Evolutionary conservation across 164 flowering plant genomes (phyloP), one percentile per base, ranked within the genome.

Genomic region (Annona squamosa): DNA sequence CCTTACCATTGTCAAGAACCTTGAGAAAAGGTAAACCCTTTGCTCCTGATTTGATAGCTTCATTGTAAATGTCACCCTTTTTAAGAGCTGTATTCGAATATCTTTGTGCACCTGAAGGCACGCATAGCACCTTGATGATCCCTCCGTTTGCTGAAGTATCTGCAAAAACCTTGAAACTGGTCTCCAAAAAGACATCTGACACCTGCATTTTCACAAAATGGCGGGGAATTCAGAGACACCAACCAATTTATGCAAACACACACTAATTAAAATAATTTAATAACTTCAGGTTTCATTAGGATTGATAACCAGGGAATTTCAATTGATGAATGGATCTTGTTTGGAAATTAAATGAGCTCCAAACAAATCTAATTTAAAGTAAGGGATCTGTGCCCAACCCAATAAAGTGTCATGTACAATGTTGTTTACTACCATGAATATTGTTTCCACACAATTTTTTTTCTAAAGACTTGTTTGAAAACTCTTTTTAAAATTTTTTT

Each of bases 11-110:
- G 73, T 84, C 85, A 78, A 83, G 80, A 65, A 92, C 88, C 88
- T 90, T 94, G 70, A 94, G 88, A 83, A 90, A 92, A 70, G 97
- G 99, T 74, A 94, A 87, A 70, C 99, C 99, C 89, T 85, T 90
- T 2, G 99, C 97, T 73, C 97, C 97, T 79, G 97, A 91, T 82
- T 87, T 90, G 19, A 91, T 80, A 65, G 94, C 97, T 84, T 92
- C 94, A 76, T 71, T 86, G 79, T 87, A 90, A 56, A 94, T 74
- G 69, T 89, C 97, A 77, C 99, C 99, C 79, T 92, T 94, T 76
- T 90, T 94, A 61, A 94, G 89, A 75, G 95, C 85, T 57, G 97
- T 84, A 74, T 94, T 94, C 68, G 99, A 92, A 74, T 88, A 94
- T 63, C 65, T 79, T 81, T 87, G 86, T 65, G 90, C 88, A 46